phyloP scores from a whole-genome alignment of 1,284 basidiomycete species.

The Naganishia cerealis region DNA sequence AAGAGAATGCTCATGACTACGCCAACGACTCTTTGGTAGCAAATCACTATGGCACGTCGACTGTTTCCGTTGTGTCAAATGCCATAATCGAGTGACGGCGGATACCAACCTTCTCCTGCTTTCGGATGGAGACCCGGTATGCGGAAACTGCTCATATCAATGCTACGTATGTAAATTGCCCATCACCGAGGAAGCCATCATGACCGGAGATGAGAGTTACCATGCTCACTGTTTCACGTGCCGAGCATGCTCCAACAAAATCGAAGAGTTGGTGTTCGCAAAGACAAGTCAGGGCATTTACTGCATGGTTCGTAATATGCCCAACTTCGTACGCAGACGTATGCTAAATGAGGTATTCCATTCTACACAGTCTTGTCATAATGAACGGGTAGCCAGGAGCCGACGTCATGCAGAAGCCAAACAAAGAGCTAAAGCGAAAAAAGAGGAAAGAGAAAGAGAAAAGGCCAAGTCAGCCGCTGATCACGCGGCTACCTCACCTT shows the following conservation, averaged over 20 bases:
- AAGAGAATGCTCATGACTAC: conserved; percentile 1
- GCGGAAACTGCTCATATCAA: conserved; percentile 93
- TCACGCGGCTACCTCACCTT: background rate
- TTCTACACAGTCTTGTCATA: conserved; percentile 78
- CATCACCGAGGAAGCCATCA: conserved; percentile 95
- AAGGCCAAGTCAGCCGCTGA: conserved; percentile 35
- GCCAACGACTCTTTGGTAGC: conserved; percentile 37
- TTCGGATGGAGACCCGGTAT: conserved; percentile 94
- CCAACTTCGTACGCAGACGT: conserved; percentile 11
- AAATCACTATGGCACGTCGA: conserved; percentile 54
- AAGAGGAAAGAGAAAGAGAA: conserved; percentile 41
- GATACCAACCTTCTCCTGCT: conserved; percentile 94
- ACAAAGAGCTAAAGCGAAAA: conserved; percentile 52
- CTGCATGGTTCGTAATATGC: conserved; percentile 68
- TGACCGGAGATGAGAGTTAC: conserved; percentile 98
- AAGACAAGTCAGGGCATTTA: conserved; percentile 98
- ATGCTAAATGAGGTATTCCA: background rate
- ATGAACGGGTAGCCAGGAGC: conserved; percentile 89
- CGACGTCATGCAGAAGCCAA: conserved; percentile 80
- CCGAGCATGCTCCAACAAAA: conserved; percentile 86
- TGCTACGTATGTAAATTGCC: conserved; percentile 88
- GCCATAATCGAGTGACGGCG: conserved; percentile 61
- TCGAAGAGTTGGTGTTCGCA: conserved; percentile 96
- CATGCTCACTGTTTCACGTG: conserved; percentile 99
- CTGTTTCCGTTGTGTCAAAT: conserved; percentile 58